These are phyloP conservation scores for Phytopythium sindhum DNA, from an alignment of 352 stramenopile species.

Conservation along the genomic window DNA sequence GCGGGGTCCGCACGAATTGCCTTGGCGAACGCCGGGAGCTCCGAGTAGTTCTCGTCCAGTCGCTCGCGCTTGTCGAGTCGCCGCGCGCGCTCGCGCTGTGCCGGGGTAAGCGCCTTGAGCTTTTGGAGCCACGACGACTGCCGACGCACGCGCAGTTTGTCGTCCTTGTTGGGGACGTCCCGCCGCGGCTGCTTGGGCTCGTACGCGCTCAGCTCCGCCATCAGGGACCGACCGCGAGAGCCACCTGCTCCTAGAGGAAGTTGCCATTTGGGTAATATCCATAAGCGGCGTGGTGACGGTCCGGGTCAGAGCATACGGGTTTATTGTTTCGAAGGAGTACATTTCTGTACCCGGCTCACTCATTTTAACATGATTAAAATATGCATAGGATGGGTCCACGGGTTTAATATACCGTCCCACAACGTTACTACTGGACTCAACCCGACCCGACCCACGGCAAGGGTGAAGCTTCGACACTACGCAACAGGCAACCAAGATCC, in stretches of 20 bases:
- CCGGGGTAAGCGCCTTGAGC: background rate
- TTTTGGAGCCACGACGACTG: background rate
- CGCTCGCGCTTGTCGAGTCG: background rate
- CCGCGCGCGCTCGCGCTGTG: background rate
- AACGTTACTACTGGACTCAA: background rate
- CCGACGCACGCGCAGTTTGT: background rate
- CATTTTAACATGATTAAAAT: background rate
- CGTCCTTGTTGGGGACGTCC: background rate
- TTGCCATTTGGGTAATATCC: background rate
- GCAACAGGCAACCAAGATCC: background rate
- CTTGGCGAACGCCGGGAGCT: background rate
- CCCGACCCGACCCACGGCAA: background rate
- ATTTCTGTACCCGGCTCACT: background rate
- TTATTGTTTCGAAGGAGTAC: background rate
- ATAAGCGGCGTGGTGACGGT: background rate
- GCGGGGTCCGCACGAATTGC: background rate
- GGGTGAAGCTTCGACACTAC: background rate
- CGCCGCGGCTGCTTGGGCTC: conserved; percentile 20
- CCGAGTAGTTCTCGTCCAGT: background rate
- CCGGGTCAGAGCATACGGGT: background rate
- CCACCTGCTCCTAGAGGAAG: background rate
- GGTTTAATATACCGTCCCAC: background rate
- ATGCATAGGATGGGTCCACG: background rate
- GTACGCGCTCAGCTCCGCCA: conserved; percentile 35
- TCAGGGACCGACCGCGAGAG: background rate